Evolutionary conservation across 1,284 basidiomycete species (phyloP).

Genomic region (Thelephora terrestris): DNA sequence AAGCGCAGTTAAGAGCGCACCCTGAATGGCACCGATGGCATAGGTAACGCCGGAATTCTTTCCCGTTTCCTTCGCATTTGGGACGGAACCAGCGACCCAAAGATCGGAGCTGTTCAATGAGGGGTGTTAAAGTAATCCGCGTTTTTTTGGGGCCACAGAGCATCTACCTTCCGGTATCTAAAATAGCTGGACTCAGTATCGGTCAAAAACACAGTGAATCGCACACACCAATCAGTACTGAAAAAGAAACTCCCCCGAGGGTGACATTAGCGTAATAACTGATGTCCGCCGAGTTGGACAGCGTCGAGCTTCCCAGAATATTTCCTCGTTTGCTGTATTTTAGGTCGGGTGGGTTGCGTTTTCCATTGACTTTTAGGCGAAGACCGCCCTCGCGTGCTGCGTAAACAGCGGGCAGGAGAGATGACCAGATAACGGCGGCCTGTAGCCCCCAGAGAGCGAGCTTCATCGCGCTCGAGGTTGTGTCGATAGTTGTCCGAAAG

Average conservation of each 20-base stretch:
- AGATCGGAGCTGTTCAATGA: slow-evolving; percentile 35
- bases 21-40: slow-evolving; percentile 35
- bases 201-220: not conserved
- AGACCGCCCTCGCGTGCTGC: not conserved
- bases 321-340: slow-evolving; percentile 8
- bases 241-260: slow-evolving; percentile 34
- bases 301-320: slow-evolving; percentile 10
- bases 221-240: slow-evolving; percentile 30
- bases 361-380: not conserved
- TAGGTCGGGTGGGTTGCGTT: not conserved
- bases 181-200: not conserved
- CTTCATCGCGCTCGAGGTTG: not conserved
- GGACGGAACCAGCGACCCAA: slow-evolving; percentile 42
- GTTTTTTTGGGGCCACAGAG: slow-evolving; percentile 6
- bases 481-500: not conserved
- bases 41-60: slow-evolving; percentile 32
- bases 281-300: slow-evolving; percentile 23
- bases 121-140: not conserved
- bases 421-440: not conserved
- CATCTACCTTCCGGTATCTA: slow-evolving; percentile 53
- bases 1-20: slow-evolving; percentile 17
- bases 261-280: slow-evolving; percentile 40
- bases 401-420: not conserved
- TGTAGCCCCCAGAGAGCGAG: not conserved
- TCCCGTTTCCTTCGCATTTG: slow-evolving; percentile 29